phyloP scores from a whole-genome alignment of 2,329 filamentous ascomycete species.

The Lecanicillium sp. region DNA sequence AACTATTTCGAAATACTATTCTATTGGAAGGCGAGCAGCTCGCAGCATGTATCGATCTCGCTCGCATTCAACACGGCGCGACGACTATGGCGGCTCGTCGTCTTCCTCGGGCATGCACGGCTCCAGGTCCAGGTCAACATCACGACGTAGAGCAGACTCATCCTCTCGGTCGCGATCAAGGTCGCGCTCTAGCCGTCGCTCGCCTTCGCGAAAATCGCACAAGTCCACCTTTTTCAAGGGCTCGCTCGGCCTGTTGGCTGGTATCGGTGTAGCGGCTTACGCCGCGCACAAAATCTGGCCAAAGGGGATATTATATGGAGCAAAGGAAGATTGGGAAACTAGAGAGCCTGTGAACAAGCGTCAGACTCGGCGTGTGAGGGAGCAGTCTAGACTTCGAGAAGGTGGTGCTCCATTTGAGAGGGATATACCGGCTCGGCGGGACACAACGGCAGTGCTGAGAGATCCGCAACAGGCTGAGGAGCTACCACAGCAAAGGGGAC shows the following conservation, averaged over 20 bases:
- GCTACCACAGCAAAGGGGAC: too few relatives aligned
- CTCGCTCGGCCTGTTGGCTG: conserved; percentile 23
- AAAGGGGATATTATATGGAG: conserved; percentile 20
- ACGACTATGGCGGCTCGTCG: conserved; percentile 2
- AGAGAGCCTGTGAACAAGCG: too few relatives aligned
- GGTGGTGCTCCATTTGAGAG: too few relatives aligned
- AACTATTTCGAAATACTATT: too few relatives aligned
- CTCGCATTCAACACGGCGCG: conserved; percentile 1
- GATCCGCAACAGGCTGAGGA: too few relatives aligned
- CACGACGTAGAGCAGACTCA: background rate
- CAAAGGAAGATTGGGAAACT: conserved; percentile 21
- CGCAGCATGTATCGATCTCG: conserved; percentile 7
- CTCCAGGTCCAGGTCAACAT: background rate
- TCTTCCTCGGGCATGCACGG: conserved; percentile 1
- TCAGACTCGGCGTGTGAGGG: too few relatives aligned
- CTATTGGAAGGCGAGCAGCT: background rate
- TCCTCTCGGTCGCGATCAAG: conserved; percentile 1
- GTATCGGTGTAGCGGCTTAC: conserved; percentile 25
- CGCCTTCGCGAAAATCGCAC: background rate
- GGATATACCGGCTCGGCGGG: too few relatives aligned
- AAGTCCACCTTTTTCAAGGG: background rate
- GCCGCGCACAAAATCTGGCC: conserved; percentile 27
- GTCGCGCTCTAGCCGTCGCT: background rate
- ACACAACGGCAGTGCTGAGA: too few relatives aligned
- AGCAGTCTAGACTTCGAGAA: too few relatives aligned